A percentile compares a stretch with the other conserved stretches of the same genome.
Conservation (phyloP, 2,329 filamentous ascomycete species). For the Ilyonectria sp. region DNA sequence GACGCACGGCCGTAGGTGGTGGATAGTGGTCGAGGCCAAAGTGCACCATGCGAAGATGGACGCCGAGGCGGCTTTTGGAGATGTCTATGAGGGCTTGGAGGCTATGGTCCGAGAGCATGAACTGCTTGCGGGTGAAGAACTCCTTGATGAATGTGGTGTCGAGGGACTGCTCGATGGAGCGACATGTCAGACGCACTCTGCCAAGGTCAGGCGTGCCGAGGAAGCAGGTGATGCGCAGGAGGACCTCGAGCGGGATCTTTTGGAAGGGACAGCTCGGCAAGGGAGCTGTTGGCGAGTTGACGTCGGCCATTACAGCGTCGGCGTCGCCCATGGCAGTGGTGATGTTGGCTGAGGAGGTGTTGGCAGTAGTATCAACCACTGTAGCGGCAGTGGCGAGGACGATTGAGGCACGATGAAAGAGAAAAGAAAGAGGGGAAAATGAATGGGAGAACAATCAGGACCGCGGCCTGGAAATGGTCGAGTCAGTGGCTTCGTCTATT, state of each 20-base stretch:
- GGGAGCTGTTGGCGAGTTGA: conserved; percentile 2
- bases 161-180: conserved; percentile 66
- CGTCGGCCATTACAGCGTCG: conserved; percentile 35
- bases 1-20: conserved; percentile 11
- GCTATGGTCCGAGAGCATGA: conserved; percentile 73
- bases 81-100: conserved; percentile 69
- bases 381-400: background rate
- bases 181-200: conserved; percentile 69
- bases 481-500: background rate
- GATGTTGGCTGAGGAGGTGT: background rate
- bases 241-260: conserved; percentile 71
- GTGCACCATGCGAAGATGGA: conserved; percentile 56
- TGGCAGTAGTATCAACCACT: background rate
- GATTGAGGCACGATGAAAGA: background rate
- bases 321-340: conserved; percentile 31
- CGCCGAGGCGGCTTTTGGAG: conserved; percentile 61
- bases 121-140: conserved; percentile 78
- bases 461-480: background rate
- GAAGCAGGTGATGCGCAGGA: conserved; percentile 67
- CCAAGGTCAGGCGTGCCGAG: conserved; percentile 71
- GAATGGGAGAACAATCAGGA: background rate
- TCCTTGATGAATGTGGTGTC: conserved; percentile 71
- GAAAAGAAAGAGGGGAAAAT: background rate
- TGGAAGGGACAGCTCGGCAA: conserved; percentile 43
- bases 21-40: conserved; percentile 49